Conservation (phyloP, 2,329 filamentous ascomycete genomes). For the Teratosphaeria pseudoeucalypti region DNA sequence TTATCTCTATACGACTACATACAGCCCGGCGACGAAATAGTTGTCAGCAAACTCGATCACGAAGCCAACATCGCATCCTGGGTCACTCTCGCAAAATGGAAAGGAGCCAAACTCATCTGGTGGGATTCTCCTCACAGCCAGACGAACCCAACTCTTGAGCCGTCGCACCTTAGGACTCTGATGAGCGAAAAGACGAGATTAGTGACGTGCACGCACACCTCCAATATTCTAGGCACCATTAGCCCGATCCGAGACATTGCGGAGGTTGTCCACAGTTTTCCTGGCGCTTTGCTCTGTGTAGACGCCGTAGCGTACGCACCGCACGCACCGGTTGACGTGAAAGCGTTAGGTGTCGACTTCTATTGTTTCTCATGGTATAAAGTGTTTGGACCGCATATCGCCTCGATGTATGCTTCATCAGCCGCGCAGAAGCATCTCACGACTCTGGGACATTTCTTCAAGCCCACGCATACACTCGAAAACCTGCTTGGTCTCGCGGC, state of each 20-base stretch:
- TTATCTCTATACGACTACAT: slow-evolving; percentile 47
- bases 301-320: slow-evolving; percentile 71
- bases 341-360: slow-evolving; percentile 59
- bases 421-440: slow-evolving; percentile 46
- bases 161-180: slow-evolving; percentile 47
- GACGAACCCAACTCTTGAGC: slow-evolving; percentile 49
- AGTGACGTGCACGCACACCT: slow-evolving; percentile 63
- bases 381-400: slow-evolving; percentile 66
- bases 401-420: slow-evolving; percentile 56
- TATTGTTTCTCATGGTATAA: slow-evolving; percentile 80
- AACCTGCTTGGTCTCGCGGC: slow-evolving; percentile 60
- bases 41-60: slow-evolving; percentile 64
- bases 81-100: slow-evolving; percentile 55
- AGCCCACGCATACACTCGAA: slow-evolving; percentile 45
- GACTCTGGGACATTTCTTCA: slow-evolving; percentile 60
- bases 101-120: slow-evolving; percentile 57
- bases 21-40: slow-evolving; percentile 45
- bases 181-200: slow-evolving; percentile 56
- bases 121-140: slow-evolving; percentile 39
- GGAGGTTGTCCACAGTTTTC: slow-evolving; percentile 40
- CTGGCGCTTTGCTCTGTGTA: slow-evolving; percentile 54
- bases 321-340: slow-evolving; percentile 59
- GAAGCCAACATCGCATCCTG: slow-evolving; percentile 69
- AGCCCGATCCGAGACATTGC: slow-evolving; percentile 51
- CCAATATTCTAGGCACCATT: slow-evolving; percentile 64